These are phyloP conservation scores for Penicillium canescens DNA, from an alignment of 495 filamentous ascomycete species.

Conservation along the genomic window DNA sequence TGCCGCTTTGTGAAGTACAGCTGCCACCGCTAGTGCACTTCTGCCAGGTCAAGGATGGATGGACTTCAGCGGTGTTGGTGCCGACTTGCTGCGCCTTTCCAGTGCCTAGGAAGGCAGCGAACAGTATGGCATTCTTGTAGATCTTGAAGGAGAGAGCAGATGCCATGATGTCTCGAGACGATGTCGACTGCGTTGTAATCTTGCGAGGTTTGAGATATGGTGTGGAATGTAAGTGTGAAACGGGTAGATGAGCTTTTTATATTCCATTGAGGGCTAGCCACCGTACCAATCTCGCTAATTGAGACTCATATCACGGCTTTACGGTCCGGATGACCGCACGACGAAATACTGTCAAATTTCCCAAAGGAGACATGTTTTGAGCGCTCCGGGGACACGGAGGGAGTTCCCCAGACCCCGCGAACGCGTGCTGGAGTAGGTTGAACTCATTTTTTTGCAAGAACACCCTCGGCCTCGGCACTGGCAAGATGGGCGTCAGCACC, in stretches of 20 bases:
- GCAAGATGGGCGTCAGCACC: not conserved
- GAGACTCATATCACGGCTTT: conserved; percentile 5
- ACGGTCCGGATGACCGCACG: conserved; percentile 19
- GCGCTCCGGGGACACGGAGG: conserved; percentile 30
- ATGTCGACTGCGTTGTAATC: not conserved
- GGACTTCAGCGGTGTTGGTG: conserved; percentile 6
- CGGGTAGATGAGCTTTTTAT: conserved; percentile 8
- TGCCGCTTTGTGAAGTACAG: conserved; percentile 52
- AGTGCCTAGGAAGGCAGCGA: conserved; percentile 3
- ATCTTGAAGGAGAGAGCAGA: conserved; percentile 21
- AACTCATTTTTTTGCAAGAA: conserved; percentile 3
- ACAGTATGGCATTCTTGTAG: conserved; percentile 19
- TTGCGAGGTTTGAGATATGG: not conserved
- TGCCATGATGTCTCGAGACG: conserved; percentile 13
- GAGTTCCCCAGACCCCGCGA: conserved; percentile 6
- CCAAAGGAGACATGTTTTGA: conserved; percentile 16
- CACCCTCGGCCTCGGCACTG: not conserved
- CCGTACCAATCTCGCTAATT: not conserved
- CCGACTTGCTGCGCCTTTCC: conserved; percentile 13
- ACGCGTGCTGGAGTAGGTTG: conserved; percentile 1
- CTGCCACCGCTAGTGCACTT: conserved; percentile 52
- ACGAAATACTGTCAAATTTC: not conserved
- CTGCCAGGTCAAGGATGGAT: conserved; percentile 50
- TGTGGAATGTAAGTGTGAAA: not conserved
- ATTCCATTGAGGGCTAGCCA: not conserved